Evolutionary conservation across 495 filamentous ascomycete species (phyloP), one percentile per base, ranked within the genome.

Genomic region (Neurospora sublineolata): DNA sequence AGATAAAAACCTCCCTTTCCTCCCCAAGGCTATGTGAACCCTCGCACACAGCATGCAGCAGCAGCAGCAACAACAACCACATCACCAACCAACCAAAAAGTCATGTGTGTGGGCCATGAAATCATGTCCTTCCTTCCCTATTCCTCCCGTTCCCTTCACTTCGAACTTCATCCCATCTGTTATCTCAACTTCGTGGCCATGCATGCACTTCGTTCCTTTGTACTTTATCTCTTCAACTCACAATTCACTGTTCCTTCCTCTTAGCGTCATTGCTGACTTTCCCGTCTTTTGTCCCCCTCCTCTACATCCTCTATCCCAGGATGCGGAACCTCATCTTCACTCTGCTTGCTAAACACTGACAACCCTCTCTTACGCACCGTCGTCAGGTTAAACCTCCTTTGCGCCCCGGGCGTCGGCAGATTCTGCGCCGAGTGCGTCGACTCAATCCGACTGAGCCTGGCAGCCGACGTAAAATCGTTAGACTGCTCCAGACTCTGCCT

Each of bases 381-480:
- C 9, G 71, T 76, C 20, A 80, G 69, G 40, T 80, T 79, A 58
- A 82, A 81, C 41, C 78, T 67, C 18, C 76, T 71, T 58, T 79
- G 78, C 12, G 74, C 73, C 16, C 46, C 52, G 11, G 71, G 44
- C 12, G 67, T 67, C 37, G 37, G 69, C 27, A 64, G 7, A 9
- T 64, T 64, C 40, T 76, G 79, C 8, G 75, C 74, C 33, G 86
- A 88, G 69, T 89, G 86, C 67, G 86, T 88, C 12, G 90, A 93
- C 83, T 99, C 95, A 76, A 97, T 86, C 72, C 94, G 85, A 69
- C 90, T 89, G 70, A 97, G 84, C 80, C 93, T 86, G 39, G 92
- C 92, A 36, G 93, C 94, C 12, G 91, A 93, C 10, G 94, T 95
- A 76, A 97, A 97, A 73, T 98, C 95, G 75, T 90, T 92, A 76